These are phyloP conservation scores for Chloris gayana DNA, from an alignment of 176 grass and related monocot genomes.

Conservation along the genomic window DNA sequence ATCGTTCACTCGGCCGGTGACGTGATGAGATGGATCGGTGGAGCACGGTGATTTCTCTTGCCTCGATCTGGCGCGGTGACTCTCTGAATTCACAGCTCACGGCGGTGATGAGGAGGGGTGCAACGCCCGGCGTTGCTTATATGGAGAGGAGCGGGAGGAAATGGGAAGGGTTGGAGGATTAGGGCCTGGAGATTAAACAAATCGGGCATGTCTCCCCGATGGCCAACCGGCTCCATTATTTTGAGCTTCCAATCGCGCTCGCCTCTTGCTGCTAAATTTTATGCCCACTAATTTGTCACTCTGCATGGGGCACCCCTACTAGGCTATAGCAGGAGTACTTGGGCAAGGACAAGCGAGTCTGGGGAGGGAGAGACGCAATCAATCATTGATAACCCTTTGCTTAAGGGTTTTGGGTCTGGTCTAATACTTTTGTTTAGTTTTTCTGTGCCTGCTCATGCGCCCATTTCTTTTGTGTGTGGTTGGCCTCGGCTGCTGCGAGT, in stretches of 20 bases:
- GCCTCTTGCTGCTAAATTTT: constrained; percentile 48
- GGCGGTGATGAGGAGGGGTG: constrained; percentile 43
- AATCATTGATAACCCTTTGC: constrained; percentile 25
- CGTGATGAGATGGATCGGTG: not conserved
- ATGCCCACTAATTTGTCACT: constrained; percentile 27
- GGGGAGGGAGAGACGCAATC: constrained; percentile 33
- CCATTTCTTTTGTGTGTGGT: constrained; percentile 57
- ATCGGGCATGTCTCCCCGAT: constrained; percentile 53
- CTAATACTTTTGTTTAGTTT: constrained; percentile 40
- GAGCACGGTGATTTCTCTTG: not conserved
- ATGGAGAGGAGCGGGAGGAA: constrained; percentile 39
- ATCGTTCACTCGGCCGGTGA: not conserved
- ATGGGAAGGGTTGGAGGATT: constrained; percentile 35
- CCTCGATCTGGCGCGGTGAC: not conserved
- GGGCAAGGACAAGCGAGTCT: constrained; percentile 43
- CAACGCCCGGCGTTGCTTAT: constrained; percentile 59
- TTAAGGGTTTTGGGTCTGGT: constrained; percentile 36
- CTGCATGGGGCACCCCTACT: constrained; percentile 23
- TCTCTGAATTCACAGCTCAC: not conserved
- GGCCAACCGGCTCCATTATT: constrained; percentile 75
- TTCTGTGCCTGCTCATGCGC: constrained; percentile 37
- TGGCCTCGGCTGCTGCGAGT: constrained; percentile 43
- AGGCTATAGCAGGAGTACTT: constrained; percentile 14
- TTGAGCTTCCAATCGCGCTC: constrained; percentile 56
- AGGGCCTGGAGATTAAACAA: constrained; percentile 59